Percentiles rank a stretch among this genome's conserved stretches.
Conservation (phyloP, 768 basidiomycete species). For the Russula earlei region DNA sequence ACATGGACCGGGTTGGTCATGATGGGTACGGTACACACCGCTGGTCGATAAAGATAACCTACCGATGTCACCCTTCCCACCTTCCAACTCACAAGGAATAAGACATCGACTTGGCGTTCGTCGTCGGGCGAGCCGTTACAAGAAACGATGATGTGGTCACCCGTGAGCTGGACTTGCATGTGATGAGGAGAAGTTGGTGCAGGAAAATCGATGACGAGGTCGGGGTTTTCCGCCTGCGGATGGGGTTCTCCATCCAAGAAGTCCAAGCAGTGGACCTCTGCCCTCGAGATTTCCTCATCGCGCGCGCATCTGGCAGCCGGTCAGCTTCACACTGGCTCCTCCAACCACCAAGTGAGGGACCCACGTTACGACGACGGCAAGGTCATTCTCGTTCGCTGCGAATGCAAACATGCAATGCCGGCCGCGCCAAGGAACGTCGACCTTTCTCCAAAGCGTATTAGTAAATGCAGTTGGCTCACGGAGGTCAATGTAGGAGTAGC, state of each 20-base stretch:
- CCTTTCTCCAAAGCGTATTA: neutral
- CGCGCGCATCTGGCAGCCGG: neutral
- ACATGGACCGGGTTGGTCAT: neutral
- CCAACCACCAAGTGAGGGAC: neutral
- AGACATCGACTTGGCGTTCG: neutral
- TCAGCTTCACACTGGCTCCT: neutral
- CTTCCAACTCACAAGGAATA: constrained; percentile 6
- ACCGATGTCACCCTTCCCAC: neutral
- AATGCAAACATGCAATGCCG: constrained; percentile 4
- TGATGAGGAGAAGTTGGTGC: constrained; percentile 3
- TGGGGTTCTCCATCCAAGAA: neutral
- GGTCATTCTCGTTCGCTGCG: neutral
- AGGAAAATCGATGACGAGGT: constrained; percentile 1
- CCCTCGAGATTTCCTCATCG: neutral
- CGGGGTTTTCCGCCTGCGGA: neutral
- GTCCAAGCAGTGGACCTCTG: neutral
- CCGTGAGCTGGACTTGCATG: neutral
- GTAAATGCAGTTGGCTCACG: neutral
- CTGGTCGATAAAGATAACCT: neutral
- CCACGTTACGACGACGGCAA: neutral
- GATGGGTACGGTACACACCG: neutral
- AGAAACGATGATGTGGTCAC: neutral
- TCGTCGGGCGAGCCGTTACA: constrained; percentile 1
- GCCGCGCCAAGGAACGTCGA: neutral
- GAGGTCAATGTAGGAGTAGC: constrained; percentile 3